Evolutionary conservation across 225 moss, liverwort and hornwort genomes (phyloP).

Genomic region (Takakia lepidozioides): DNA sequence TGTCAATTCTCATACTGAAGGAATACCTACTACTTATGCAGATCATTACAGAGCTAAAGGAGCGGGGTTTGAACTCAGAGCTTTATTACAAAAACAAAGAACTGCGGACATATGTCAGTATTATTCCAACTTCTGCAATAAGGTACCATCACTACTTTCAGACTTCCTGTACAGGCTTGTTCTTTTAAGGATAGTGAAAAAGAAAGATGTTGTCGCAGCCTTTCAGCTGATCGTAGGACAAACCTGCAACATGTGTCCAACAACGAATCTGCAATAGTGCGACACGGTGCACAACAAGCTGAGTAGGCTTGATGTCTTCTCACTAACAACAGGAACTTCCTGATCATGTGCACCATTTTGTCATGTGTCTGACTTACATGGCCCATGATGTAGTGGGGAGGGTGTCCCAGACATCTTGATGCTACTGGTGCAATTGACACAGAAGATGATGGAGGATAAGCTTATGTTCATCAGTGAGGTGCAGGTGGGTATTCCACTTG

Average conservation of each 20-base stretch:
- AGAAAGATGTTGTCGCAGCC: no score
- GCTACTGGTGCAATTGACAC: slow-evolving; percentile 92
- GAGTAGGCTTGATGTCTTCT: no score
- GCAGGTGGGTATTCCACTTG: slow-evolving; percentile 87
- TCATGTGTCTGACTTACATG: no score
- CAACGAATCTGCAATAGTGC: no score
- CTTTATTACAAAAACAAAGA: slow-evolving; percentile 98
- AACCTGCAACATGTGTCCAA: no score
- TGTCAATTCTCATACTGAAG: no score
- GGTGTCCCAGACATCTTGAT: slow-evolving; percentile 97
- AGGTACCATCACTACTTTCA: slow-evolving; percentile 51
- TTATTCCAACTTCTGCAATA: slow-evolving; percentile 93
- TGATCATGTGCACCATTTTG: no score
- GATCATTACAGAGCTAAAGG: slow-evolving; percentile 77
- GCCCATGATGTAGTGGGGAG: slow-evolving; percentile 69
- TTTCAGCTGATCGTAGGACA: no score
- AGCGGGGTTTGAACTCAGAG: slow-evolving; percentile 98
- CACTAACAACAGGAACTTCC: no score
- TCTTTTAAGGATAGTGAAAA: no score
- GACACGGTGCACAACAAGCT: no score
- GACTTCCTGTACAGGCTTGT: no score
- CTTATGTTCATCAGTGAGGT: slow-evolving; percentile 98
- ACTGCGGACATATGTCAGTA: slow-evolving; percentile 78
- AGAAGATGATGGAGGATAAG: slow-evolving; percentile 99
- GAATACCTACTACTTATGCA: slow-evolving; percentile 8